Evolutionary conservation across 1,284 basidiomycete species (phyloP).

Genomic region (Sanghuangporus weigelae): DNA sequence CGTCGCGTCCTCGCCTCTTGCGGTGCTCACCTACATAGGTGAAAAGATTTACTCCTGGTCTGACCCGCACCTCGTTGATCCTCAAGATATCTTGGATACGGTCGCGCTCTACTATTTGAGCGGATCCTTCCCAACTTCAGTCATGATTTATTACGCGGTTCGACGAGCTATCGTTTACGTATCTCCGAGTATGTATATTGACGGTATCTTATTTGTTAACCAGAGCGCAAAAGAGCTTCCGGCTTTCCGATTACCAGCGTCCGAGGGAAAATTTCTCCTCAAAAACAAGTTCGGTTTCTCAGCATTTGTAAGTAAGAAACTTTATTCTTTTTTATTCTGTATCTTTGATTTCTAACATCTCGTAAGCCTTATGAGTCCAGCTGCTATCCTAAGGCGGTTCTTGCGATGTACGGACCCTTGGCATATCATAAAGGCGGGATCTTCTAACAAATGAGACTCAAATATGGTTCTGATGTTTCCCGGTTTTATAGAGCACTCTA

Average conservation of each 20-base stretch:
- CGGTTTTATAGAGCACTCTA: conserved; percentile 3
- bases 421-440: conserved; percentile 19
- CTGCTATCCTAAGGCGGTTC: conserved; percentile 12
- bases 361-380: conserved; percentile 21
- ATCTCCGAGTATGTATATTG: background rate
- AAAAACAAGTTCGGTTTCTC: conserved; percentile 21
- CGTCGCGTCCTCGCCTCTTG: conserved; percentile 20
- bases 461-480: background rate
- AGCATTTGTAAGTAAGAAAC: conserved; percentile 16
- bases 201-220: background rate
- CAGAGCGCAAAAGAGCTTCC: conserved; percentile 12
- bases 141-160: conserved; percentile 23
- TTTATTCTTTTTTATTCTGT: too few species aligned
- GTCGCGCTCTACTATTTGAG: conserved; percentile 23
- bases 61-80: conserved; percentile 19
- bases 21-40: conserved; percentile 22
- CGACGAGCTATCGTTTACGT: background rate
- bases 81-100: conserved; percentile 20
- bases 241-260: background rate
- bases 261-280: conserved; percentile 9
- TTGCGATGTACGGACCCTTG: conserved; percentile 15
- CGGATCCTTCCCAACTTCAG: conserved; percentile 20
- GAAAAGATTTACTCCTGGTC: conserved; percentile 24
- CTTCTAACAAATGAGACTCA: background rate
- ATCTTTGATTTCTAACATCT: background rate